phyloP scores from a whole-genome alignment of 257 asterid species.

The Gynochthodes officinalis region DNA sequence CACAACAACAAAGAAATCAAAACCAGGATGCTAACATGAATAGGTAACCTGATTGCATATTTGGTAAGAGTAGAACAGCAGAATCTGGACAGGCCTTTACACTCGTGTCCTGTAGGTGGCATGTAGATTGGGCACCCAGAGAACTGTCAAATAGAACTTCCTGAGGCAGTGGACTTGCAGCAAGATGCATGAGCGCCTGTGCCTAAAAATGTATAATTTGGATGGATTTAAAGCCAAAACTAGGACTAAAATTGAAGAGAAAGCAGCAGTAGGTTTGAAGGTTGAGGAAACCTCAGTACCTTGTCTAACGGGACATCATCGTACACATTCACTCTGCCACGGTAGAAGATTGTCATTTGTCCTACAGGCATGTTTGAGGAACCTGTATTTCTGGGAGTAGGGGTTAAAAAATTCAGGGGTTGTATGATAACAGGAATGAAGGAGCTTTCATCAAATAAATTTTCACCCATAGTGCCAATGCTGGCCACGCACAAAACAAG shows the following conservation, averaged over 20 bases:
- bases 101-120: conserved; percentile 45
- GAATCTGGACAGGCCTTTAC: conserved; percentile 49
- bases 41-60: conserved; percentile 57
- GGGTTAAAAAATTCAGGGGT: not conserved
- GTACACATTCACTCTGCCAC: conserved; percentile 87
- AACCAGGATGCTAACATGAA: conserved; percentile 3
- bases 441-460: conserved; percentile 11
- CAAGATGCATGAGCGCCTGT: conserved; percentile 69
- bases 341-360: conserved; percentile 90
- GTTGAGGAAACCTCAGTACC: conserved; percentile 44
- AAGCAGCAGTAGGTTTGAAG: conserved; percentile 8
- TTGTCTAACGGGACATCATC: conserved; percentile 79
- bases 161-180: conserved; percentile 73
- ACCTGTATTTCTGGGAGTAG: conserved; percentile 41
- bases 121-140: conserved; percentile 45
- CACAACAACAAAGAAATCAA: not conserved
- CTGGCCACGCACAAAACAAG: not conserved
- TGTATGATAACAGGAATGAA: conserved; percentile 3
- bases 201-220: conserved; percentile 46
- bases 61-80: conserved; percentile 46
- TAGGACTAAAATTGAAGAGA: conserved; percentile 2
- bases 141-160: conserved; percentile 50
- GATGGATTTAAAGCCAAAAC: conserved; percentile 16
- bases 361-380: conserved; percentile 46
- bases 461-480: not conserved